Conservation (phyloP, 73 alveolate species). For the Stentor coeruleus region DNA sequence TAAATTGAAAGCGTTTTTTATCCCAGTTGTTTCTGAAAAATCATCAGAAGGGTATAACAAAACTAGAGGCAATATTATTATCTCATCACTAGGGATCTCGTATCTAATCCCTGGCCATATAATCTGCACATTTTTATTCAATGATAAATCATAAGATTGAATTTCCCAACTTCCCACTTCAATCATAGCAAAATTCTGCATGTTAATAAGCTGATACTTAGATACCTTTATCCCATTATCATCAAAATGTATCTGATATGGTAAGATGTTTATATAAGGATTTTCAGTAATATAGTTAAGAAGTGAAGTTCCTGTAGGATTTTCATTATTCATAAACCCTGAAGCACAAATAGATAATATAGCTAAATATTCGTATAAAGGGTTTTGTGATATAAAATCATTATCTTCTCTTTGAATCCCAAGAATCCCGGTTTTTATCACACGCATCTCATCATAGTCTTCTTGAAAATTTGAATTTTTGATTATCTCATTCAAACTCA, state of each 20-base stretch:
- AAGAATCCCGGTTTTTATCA: slow-evolving; percentile 15
- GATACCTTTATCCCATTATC: neutral
- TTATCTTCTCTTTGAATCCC: neutral
- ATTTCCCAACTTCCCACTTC: slow-evolving; percentile 19
- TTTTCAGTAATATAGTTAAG: no score
- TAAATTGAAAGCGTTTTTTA: neutral
- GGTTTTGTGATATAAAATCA: neutral
- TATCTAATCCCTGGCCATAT: slow-evolving; percentile 19
- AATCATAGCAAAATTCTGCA: neutral
- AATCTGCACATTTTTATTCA: neutral
- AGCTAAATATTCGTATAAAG: no score
- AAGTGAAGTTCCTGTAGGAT: no score
- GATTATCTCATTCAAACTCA: neutral
- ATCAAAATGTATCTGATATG: no score
- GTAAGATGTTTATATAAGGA: no score
- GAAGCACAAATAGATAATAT: no score
- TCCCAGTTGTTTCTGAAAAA: neutral
- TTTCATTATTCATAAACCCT: no score
- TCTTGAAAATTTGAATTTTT: neutral
- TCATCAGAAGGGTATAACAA: neutral
- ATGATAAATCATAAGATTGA: neutral
- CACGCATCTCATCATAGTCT: neutral
- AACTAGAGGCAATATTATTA: neutral
- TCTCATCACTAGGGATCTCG: neutral
- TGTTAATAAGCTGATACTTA: neutral